These are phyloP conservation scores for Colletotrichum horii DNA, from an alignment of 2,329 filamentous ascomycete genomes.

Conservation along the genomic window DNA sequence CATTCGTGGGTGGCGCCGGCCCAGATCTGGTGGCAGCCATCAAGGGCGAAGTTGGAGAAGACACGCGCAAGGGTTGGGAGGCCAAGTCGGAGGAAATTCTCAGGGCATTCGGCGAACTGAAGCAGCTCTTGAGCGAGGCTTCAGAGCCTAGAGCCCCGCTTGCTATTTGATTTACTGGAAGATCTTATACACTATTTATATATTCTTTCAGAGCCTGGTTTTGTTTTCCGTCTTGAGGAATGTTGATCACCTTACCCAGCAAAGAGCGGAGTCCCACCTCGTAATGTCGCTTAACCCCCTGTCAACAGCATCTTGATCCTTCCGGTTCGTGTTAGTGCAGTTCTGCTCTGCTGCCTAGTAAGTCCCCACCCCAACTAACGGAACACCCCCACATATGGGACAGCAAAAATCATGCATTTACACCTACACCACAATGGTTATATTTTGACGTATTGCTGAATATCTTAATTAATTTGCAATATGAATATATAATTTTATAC, in stretches of 20 bases:
- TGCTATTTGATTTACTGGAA: background rate
- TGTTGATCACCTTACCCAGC: background rate
- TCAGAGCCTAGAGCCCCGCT: background rate
- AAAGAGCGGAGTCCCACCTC: background rate
- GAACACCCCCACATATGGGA: too few relatives aligned
- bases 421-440: too few relatives aligned
- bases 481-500: too few relatives aligned
- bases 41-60: constrained; percentile 26
- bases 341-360: constrained; percentile 8
- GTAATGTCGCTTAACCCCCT: constrained; percentile 8
- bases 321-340: background rate
- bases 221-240: background rate
- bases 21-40: constrained; percentile 26
- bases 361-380: too few relatives aligned
- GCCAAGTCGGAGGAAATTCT: constrained; percentile 20
- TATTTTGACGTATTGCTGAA: too few relatives aligned
- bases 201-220: background rate
- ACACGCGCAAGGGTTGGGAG: constrained; percentile 27
- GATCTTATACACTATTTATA: background rate
- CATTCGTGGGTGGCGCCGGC: constrained; percentile 27
- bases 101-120: constrained; percentile 30
- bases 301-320: background rate
- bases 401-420: too few relatives aligned
- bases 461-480: too few relatives aligned
- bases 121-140: constrained; percentile 25